Conservation (phyloP, 2,329 filamentous ascomycete genomes). For the Penicillium sp. region DNA sequence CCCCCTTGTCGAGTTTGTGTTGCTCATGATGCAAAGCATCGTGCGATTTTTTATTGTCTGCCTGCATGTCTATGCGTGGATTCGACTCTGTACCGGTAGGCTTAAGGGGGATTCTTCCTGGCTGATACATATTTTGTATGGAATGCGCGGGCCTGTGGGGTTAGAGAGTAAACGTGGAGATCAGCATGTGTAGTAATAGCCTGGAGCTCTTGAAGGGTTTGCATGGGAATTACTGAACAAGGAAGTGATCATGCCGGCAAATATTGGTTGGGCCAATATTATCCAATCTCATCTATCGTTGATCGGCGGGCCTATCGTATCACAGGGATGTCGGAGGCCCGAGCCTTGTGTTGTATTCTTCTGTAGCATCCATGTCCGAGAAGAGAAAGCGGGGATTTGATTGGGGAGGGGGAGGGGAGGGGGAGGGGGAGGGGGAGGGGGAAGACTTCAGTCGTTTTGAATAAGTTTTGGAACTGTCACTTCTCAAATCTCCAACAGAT, state of each 20-base stretch:
- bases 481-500: background rate
- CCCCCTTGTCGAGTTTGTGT: background rate
- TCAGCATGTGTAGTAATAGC: background rate
- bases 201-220: background rate
- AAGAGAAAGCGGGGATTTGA: background rate
- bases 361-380: slow-evolving; percentile 5
- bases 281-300: background rate
- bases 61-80: background rate
- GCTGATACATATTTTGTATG: background rate
- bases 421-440: background rate
- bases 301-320: slow-evolving; percentile 3
- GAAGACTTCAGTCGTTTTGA: background rate
- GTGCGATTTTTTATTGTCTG: background rate
- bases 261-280: background rate
- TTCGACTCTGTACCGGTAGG: background rate
- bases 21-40: background rate
- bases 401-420: no score
- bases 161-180: background rate
- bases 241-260: background rate
- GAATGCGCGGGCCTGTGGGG: background rate
- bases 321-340: slow-evolving; percentile 5
- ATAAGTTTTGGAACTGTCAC: background rate
- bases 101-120: background rate
- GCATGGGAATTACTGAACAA: background rate
- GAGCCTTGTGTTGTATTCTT: slow-evolving; percentile 8